Conservation (phyloP, 2,329 filamentous ascomycete genomes). For the Hirsutella thompsonii region DNA sequence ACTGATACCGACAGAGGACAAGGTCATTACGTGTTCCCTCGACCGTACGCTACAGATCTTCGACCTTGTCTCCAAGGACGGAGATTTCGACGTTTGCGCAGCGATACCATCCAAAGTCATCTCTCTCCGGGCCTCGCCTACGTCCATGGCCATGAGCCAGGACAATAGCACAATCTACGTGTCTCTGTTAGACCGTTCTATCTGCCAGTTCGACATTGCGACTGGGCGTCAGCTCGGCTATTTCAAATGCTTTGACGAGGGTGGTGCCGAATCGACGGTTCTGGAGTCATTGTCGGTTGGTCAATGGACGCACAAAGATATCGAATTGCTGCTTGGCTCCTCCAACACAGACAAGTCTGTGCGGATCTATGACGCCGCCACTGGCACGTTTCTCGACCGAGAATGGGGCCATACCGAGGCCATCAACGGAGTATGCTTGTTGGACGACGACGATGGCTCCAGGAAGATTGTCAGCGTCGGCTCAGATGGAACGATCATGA, state of each 20-base stretch:
- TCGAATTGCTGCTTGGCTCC: conserved; percentile 66
- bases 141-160: conserved; percentile 63
- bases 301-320: conserved; percentile 38
- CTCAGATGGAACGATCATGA: conserved; percentile 72
- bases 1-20: conserved; percentile 62
- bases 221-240: conserved; percentile 56
- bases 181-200: conserved; percentile 45
- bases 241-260: conserved; percentile 76
- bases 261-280: conserved; percentile 68
- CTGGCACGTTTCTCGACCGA: conserved; percentile 65
- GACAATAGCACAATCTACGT: conserved; percentile 47
- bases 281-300: conserved; percentile 63
- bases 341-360: conserved; percentile 96
- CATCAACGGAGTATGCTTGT: conserved; percentile 69
- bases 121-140: conserved; percentile 72
- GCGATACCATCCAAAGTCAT: conserved; percentile 69
- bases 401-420: conserved; percentile 95
- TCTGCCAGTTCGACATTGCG: conserved; percentile 48
- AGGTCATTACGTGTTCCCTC: conserved; percentile 72
- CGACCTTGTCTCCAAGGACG: conserved; percentile 59
- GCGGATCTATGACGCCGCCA: conserved; percentile 70
- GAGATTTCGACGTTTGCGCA: conserved; percentile 51
- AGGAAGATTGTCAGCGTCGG: conserved; percentile 60
- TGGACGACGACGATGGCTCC: conserved; percentile 44
- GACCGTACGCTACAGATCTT: conserved; percentile 80